phyloP scores from a whole-genome alignment of 257 asterid species.

The Solanum sitiens region DNA sequence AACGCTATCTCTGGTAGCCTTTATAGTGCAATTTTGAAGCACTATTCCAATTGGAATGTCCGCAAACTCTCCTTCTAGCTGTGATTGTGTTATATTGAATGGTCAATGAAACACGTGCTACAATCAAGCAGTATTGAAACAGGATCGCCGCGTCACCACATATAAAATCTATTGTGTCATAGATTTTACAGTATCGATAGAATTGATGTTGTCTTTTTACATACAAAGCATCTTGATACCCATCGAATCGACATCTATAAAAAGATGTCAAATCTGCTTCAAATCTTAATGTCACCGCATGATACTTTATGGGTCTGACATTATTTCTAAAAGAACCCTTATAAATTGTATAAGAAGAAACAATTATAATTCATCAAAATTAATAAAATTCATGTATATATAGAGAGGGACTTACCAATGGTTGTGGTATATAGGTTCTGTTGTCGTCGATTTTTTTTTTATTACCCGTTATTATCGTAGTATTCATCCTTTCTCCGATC shows the following conservation, averaged over 20 bases:
- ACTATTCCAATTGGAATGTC: background rate
- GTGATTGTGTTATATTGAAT: background rate
- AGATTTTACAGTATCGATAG: background rate
- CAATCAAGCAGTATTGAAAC: background rate
- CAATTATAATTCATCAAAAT: too few species aligned
- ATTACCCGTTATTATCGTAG: too few species aligned
- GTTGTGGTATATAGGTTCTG: too few species aligned
- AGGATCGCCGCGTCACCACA: background rate
- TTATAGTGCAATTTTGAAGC: too few species aligned
- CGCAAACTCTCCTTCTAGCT: background rate
- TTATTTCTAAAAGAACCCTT: background rate
- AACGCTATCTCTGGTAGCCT: too few species aligned
- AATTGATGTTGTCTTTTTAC: background rate
- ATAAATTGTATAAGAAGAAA: background rate
- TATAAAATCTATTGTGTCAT: background rate
- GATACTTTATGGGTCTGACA: background rate
- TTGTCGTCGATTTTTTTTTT: too few species aligned
- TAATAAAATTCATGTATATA: too few species aligned
- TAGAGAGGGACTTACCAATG: too few species aligned
- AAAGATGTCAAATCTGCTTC: background rate
- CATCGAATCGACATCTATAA: slow-evolving; percentile 1
- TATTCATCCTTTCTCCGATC: too few species aligned
- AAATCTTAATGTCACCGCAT: background rate
- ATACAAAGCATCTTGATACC: background rate
- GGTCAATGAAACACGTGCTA: background rate